Conservation (phyloP, 2,329 filamentous ascomycete genomes). For the Dryadomyces quercivorus region DNA sequence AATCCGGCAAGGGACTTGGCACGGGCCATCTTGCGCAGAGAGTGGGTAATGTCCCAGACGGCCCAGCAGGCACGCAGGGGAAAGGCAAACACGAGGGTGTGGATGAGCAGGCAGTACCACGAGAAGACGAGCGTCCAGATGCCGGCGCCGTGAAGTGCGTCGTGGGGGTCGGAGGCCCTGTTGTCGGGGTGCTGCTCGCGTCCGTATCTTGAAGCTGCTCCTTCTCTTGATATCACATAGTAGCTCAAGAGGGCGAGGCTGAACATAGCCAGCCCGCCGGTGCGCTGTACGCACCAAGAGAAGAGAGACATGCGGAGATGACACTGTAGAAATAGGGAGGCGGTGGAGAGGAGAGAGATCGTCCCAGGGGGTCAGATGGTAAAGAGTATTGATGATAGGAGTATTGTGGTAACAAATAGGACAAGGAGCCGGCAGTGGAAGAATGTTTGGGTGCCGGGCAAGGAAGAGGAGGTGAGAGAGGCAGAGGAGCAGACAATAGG, state of each 20-base stretch:
- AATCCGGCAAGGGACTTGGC: constrained; percentile 16
- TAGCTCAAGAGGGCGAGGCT: constrained; percentile 35
- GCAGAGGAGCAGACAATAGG: neutral
- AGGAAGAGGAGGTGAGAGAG: neutral
- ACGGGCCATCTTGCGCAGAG: constrained; percentile 31
- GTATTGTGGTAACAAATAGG: neutral
- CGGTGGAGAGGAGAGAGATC: neutral
- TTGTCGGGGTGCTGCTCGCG: constrained; percentile 26
- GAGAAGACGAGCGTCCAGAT: constrained; percentile 43
- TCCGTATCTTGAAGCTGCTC: constrained; percentile 28
- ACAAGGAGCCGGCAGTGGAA: neutral
- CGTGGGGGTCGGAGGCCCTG: constrained; percentile 16
- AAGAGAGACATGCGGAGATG: constrained; percentile 35
- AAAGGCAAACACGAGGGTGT: constrained; percentile 51
- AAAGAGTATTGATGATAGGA: neutral
- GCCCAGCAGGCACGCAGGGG: constrained; percentile 50
- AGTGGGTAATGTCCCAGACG: constrained; percentile 42
- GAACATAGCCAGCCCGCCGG: constrained; percentile 43
- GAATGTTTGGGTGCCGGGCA: neutral
- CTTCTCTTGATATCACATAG: constrained; percentile 41
- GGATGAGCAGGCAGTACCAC: constrained; percentile 54
- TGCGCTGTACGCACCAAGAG: constrained; percentile 39
- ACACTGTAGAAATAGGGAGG: neutral
- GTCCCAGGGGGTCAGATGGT: too few species aligned
- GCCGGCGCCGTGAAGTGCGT: constrained; percentile 26